These are phyloP conservation scores for Chaetomiaceae sp. DNA, from an alignment of 2,329 filamentous ascomycete species.

Conservation along the genomic window DNA sequence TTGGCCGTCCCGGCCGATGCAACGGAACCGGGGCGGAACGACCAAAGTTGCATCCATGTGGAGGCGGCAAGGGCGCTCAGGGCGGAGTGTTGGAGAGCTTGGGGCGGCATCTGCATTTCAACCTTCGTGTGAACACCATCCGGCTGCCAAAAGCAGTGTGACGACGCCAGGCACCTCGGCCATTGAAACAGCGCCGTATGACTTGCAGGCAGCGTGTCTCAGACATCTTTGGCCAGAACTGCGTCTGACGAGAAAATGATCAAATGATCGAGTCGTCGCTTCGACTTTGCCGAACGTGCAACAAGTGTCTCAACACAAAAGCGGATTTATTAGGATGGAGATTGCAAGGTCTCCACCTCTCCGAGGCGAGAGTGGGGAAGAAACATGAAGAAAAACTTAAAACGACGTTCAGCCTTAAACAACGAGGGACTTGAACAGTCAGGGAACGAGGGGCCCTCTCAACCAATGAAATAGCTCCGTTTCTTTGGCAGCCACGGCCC, in stretches of 20 bases:
- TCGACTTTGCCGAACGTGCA: too few species aligned
- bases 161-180: not conserved
- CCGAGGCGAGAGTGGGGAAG: not conserved
- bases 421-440: not conserved
- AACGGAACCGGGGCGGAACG: constrained; percentile 12
- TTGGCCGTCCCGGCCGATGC: constrained; percentile 3
- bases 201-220: not conserved
- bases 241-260: not conserved
- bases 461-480: not conserved
- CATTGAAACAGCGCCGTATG: not conserved
- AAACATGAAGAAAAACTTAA: not conserved
- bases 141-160: not conserved
- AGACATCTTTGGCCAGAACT: not conserved
- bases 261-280: too few species aligned
- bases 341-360: not conserved
- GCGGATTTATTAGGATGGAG: constrained; percentile 5
- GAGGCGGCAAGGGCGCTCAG: constrained; percentile 6
- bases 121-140: not conserved
- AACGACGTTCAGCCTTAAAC: not conserved
- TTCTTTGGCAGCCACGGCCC: not conserved
- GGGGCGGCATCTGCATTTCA: not conserved
- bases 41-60: constrained; percentile 16
- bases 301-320: not conserved
- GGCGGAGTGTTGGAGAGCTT: not conserved
- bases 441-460: too few species aligned